Evolutionary conservation across 2,329 filamentous ascomycete species (phyloP).

Genomic region (Hypocrella siamensis): DNA sequence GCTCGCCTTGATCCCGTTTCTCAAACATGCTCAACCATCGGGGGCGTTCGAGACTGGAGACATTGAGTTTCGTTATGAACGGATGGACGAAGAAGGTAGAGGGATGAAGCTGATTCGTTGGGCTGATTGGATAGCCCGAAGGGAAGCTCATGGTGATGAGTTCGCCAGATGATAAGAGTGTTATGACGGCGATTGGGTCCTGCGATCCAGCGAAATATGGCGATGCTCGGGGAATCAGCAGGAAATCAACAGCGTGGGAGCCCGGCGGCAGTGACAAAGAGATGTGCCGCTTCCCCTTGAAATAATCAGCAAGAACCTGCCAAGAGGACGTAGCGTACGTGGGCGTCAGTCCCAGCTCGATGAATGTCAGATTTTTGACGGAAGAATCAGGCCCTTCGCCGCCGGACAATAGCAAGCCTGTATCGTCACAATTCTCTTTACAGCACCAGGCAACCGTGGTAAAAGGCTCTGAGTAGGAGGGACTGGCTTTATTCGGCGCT

Average conservation of each 20-base stretch:
- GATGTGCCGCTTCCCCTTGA: conserved; percentile 58
- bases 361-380: conserved; percentile 67
- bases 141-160: conserved; percentile 83
- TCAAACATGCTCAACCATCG: conserved; percentile 89
- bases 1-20: conserved; percentile 61
- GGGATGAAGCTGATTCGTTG: conserved; percentile 83
- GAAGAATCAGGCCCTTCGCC: conserved; percentile 53
- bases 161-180: conserved; percentile 72
- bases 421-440: conserved; percentile 87
- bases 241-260: conserved; percentile 64
- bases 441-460: conserved; percentile 81
- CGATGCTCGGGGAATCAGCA: conserved; percentile 64
- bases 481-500: conserved; percentile 29
- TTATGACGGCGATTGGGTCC: conserved; percentile 76
- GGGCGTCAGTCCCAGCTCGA: conserved; percentile 79
- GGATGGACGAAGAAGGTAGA: conserved; percentile 82
- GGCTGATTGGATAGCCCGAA: conserved; percentile 76
- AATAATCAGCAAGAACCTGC: conserved; percentile 66
- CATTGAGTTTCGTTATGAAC: conserved; percentile 58
- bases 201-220: conserved; percentile 80
- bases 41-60: conserved; percentile 61
- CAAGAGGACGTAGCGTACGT: conserved; percentile 85
- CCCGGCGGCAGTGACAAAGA: conserved; percentile 63
- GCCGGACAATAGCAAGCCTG: conserved; percentile 72
- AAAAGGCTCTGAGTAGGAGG: conserved; percentile 56